phyloP scores from a whole-genome alignment of 805 yeast genomes.

The Lachancea sp. region DNA sequence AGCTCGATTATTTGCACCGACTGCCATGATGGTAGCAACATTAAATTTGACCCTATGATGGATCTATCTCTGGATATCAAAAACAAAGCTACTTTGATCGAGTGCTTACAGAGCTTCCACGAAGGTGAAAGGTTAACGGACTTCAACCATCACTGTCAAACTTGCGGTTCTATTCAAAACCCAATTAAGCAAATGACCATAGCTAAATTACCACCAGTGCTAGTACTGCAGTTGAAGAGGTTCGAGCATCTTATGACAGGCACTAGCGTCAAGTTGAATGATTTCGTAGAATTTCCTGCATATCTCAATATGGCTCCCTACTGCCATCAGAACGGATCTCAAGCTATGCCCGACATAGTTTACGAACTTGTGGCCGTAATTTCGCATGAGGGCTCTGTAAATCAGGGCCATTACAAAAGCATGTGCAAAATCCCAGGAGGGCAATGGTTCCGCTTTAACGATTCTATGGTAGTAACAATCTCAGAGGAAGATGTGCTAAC shows the following conservation, averaged over 20 bases:
- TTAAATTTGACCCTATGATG: slow-evolving; percentile 79
- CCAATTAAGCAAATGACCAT: slow-evolving; percentile 71
- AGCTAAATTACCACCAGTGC: slow-evolving; percentile 64
- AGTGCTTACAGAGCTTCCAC: slow-evolving; percentile 74
- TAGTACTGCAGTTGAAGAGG: slow-evolving; percentile 79
- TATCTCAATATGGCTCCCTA: slow-evolving; percentile 67
- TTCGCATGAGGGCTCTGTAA: slow-evolving; percentile 86
- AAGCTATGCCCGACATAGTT: slow-evolving; percentile 36
- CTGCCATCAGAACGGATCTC: slow-evolving; percentile 19
- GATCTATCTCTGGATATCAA: slow-evolving; percentile 79
- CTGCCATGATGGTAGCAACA: slow-evolving; percentile 55
- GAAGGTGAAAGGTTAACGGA: slow-evolving; percentile 64
- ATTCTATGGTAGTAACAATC: slow-evolving; percentile 67
- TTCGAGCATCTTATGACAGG: slow-evolving; percentile 39
- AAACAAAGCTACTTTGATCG: slow-evolving; percentile 40
- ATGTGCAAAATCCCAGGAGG: slow-evolving; percentile 66
- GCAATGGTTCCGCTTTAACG: slow-evolving; percentile 89
- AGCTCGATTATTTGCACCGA: slow-evolving; percentile 69
- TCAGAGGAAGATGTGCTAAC: slow-evolving; percentile 57
- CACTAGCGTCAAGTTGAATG: slow-evolving; percentile 62
- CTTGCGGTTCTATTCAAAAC: slow-evolving; percentile 54
- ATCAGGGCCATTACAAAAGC: slow-evolving; percentile 92
- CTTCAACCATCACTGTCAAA: slow-evolving; percentile 60
- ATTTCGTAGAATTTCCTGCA: slow-evolving; percentile 65
- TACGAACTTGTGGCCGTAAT: slow-evolving; percentile 85